Conservation (phyloP, 2,329 filamentous ascomycete species). For the Rasamsonia emersonii region DNA sequence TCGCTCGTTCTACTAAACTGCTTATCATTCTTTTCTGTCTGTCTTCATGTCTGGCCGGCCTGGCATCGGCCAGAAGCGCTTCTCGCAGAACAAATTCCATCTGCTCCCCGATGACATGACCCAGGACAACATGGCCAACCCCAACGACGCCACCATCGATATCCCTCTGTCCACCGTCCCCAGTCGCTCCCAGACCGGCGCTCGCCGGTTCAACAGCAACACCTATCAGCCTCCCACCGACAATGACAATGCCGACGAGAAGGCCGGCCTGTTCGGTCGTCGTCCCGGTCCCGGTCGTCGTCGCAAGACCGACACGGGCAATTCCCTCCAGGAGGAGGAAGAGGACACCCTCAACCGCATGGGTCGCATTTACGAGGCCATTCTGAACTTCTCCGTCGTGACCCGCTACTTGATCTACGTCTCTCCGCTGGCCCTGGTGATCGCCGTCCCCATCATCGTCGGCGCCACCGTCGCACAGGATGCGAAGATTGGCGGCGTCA, state of each 20-base stretch:
- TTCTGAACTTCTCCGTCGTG: constrained; percentile 54
- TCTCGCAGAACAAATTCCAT: constrained; percentile 39
- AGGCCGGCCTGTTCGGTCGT: constrained; percentile 15
- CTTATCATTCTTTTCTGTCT: constrained; percentile 1
- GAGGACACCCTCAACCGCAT: constrained; percentile 51
- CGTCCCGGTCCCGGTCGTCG: constrained; percentile 22
- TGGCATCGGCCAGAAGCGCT: constrained; percentile 31
- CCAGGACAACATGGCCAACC: constrained; percentile 34
- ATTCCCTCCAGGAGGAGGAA: constrained; percentile 32
- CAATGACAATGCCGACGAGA: constrained; percentile 28
- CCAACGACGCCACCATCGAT: constrained; percentile 50
- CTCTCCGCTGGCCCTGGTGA: constrained; percentile 46
- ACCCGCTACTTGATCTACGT: constrained; percentile 58
- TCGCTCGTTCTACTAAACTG: too few relatives aligned
- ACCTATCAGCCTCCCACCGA: constrained; percentile 19
- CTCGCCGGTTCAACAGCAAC: constrained; percentile 29
- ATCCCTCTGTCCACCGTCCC: constrained; percentile 53
- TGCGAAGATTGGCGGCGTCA: constrained; percentile 47
- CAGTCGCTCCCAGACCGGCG: constrained; percentile 39
- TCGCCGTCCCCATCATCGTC: constrained; percentile 56
- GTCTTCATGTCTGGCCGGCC: constrained; percentile 25
- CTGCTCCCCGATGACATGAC: constrained; percentile 25
- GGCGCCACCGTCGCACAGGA: constrained; percentile 43
- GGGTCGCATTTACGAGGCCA: constrained; percentile 52
- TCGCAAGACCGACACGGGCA: constrained; percentile 25